Conservation (phyloP, 208 protist species). For the Crithidia fasciculata region DNA sequence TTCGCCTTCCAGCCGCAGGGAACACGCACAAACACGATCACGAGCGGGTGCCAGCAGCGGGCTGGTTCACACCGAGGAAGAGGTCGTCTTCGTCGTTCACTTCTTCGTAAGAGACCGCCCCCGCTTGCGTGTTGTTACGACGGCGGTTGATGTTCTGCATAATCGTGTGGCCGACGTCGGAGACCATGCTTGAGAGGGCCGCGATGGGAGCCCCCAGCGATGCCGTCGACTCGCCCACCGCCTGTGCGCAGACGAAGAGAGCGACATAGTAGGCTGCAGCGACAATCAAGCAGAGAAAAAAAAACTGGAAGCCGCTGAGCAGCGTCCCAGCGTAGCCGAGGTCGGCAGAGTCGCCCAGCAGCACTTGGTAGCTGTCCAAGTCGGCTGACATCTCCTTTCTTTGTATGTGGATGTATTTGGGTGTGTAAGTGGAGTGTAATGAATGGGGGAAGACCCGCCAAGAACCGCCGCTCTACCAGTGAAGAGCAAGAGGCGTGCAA, state of each 20-base stretch:
- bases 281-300: conserved; percentile 51
- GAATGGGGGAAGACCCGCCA: not conserved
- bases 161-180: conserved; percentile 31
- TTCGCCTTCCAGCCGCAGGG: too few relatives aligned
- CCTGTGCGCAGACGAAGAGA: conserved; percentile 48
- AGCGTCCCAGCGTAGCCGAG: conserved; percentile 16
- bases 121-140: conserved; percentile 29
- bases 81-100: conserved; percentile 25
- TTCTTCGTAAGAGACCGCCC: conserved; percentile 27
- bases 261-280: conserved; percentile 58
- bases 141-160: conserved; percentile 31
- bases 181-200: conserved; percentile 11
- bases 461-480: not conserved
- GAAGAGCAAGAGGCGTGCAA: not conserved
- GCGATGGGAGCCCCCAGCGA: conserved; percentile 50
- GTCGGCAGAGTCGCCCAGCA: not conserved
- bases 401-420: not conserved
- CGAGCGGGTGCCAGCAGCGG: conserved; percentile 15
- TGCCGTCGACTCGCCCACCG: conserved; percentile 62
- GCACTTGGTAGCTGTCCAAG: not conserved
- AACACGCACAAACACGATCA: not conserved
- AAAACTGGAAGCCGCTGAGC: conserved; percentile 54
- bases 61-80: conserved; percentile 31
- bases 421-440: not conserved
- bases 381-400: not conserved